A percentile compares a stretch with the other conserved stretches of the same genome.
These are phyloP conservation scores for Firmiana major DNA, from an alignment of 345 rosid genomes.

Conservation along the genomic window DNA sequence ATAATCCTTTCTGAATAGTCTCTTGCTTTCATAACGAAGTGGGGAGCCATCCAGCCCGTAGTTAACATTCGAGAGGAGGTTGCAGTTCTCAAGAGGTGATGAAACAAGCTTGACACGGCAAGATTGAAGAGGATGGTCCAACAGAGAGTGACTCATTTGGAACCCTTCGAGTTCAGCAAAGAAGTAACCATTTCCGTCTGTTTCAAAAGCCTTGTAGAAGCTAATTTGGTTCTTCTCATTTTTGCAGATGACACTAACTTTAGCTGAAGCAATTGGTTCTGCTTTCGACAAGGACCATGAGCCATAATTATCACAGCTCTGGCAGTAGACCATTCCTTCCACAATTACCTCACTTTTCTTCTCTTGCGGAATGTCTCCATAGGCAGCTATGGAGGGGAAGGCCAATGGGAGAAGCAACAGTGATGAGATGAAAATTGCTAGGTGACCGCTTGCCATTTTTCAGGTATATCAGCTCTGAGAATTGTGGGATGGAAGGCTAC, in stretches of 20 bases:
- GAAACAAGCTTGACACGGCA: constrained; percentile 77
- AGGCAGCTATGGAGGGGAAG: constrained; percentile 20
- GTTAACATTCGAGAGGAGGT: constrained; percentile 64
- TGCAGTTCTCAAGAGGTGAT: constrained; percentile 62
- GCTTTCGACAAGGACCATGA: constrained; percentile 75
- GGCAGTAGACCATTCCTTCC: constrained; percentile 89
- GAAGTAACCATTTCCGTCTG: constrained; percentile 62
- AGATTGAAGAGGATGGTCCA: constrained; percentile 82
- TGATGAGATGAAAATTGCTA: constrained; percentile 23
- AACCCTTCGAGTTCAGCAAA: constrained; percentile 62
- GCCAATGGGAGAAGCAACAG: constrained; percentile 28
- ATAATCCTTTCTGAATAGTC: constrained; percentile 32
- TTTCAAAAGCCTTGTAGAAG: constrained; percentile 61
- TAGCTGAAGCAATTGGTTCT: constrained; percentile 60
- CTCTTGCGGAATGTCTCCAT: constrained; percentile 26
- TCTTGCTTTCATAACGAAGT: constrained; percentile 56
- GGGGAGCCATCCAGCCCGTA: constrained; percentile 63
- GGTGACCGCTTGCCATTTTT: constrained; percentile 35
- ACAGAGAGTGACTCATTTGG: constrained; percentile 35
- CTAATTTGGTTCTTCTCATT: constrained; percentile 48
- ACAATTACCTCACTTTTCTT: constrained; percentile 49
- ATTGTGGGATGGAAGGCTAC: background rate
- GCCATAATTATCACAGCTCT: constrained; percentile 57
- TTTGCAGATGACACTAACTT: constrained; percentile 69
- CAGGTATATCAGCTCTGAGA: background rate